A percentile compares a stretch with the other conserved stretches of the same genome.
Evolutionary conservation across 495 filamentous ascomycete genomes (phyloP).

Genomic region (Clavariopsis aquatica): DNA sequence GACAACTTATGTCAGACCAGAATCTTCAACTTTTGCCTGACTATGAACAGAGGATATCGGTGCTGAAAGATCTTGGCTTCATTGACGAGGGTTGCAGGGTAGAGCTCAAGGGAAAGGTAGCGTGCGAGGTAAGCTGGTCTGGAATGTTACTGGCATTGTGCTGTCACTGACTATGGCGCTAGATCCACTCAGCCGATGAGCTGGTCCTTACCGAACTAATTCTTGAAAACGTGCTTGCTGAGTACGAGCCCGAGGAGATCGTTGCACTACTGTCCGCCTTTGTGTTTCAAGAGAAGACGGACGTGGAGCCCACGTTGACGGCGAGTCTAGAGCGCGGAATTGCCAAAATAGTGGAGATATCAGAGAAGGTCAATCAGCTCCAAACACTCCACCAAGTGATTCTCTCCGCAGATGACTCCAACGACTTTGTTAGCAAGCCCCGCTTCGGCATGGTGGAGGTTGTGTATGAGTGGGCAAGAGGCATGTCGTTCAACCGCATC

Average conservation of each 20-base stretch:
- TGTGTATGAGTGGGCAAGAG: conserved; percentile 96
- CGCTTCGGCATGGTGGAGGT: conserved; percentile 95
- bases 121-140: conserved; percentile 67
- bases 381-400: conserved; percentile 90
- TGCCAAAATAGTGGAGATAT: conserved; percentile 81
- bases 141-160: not conserved
- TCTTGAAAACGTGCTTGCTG: conserved; percentile 91
- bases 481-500: conserved; percentile 98
- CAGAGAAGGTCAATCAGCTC: conserved; percentile 84
- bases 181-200: conserved; percentile 94
- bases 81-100: conserved; percentile 82
- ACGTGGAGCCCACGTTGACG: conserved; percentile 79
- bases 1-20: conserved; percentile 88
- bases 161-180: conserved; percentile 12
- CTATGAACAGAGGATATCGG: conserved; percentile 91
- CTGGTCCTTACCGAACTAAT: conserved; percentile 96
- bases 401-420: conserved; percentile 80
- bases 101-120: conserved; percentile 95
- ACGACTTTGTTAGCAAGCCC: conserved; percentile 84
- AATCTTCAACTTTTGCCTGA: conserved; percentile 97
- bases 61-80: conserved; percentile 86
- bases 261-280: conserved; percentile 91
- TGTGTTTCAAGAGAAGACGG: conserved; percentile 98
- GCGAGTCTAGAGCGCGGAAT: conserved; percentile 79
- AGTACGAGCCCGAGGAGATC: conserved; percentile 95